Conservation (phyloP, 495 filamentous ascomycete species). For the Neurospora intermedia region DNA sequence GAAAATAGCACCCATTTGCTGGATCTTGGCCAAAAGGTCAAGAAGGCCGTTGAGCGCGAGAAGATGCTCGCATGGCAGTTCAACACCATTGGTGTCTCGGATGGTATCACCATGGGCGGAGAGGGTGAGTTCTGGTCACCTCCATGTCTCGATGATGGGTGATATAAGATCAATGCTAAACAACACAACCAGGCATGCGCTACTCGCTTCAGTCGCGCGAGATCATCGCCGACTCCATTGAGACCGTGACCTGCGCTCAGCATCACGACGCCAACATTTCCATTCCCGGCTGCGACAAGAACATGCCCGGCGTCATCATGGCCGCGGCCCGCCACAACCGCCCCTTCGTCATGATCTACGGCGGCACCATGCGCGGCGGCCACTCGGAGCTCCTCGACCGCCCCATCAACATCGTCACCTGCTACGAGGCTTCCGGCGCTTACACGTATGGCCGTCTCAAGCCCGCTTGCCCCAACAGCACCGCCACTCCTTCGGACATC, state of each 20-base stretch:
- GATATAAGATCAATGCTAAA: background rate
- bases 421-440: conserved; percentile 88
- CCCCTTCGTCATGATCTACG: conserved; percentile 68
- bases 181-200: conserved; percentile 62
- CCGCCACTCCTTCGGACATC: conserved; percentile 58
- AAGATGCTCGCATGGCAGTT: conserved; percentile 89
- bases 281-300: conserved; percentile 96
- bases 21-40: conserved; percentile 83
- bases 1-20: conserved; percentile 46
- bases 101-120: conserved; percentile 93
- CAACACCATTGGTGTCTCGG: conserved; percentile 88
- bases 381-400: conserved; percentile 68
- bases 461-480: conserved; percentile 27
- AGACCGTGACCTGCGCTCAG: conserved; percentile 80
- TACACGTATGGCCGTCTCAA: conserved; percentile 60
- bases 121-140: conserved; percentile 49
- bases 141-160: no score
- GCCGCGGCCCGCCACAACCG: conserved; percentile 78
- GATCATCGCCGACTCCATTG: conserved; percentile 90
- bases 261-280: conserved; percentile 90
- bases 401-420: conserved; percentile 79
- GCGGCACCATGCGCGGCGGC: conserved; percentile 81
- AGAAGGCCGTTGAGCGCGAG: conserved; percentile 67
- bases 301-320: conserved; percentile 79
- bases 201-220: conserved; percentile 94